Evolutionary conservation across 2,329 filamentous ascomycete genomes (phyloP), one percentile per base, ranked within the genome.

Genomic region (Madurella mycetomatis): DNA sequence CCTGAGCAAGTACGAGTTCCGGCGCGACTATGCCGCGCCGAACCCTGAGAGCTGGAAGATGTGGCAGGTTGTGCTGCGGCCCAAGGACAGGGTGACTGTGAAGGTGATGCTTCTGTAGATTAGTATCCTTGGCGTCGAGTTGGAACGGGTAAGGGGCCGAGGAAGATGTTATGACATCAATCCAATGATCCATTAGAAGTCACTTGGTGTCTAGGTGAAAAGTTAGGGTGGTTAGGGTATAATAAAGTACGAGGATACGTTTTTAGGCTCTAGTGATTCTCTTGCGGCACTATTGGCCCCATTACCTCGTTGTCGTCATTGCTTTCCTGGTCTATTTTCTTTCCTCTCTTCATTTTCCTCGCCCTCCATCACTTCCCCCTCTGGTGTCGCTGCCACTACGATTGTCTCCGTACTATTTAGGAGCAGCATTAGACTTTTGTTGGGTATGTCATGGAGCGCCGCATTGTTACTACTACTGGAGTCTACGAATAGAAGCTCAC

Each of bases 1-100:
- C 46, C 58, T 70, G 34, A 68, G 64, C 58, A 63, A 64, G 64
- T 70, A 60, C 56, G 64, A 69, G 54, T 68, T 70, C 55, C 50
- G 60, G 58, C 67, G 67, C 15, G 72, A 76, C 54, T 55, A 61
- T 32, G 60, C 57, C 30, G 65, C 69, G 7, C 64, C 66, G 4
- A 69, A 76, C 58, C 74, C 74, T 9, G 74, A 76, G 63, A 65
- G 69, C 13, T 69, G 72, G 67, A 77, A 77, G 67, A 76, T 76
- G 74, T 76, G 74, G 74, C 67, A 73, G 37, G 59, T 76, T 43
- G 74, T 76, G 15, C 58, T 77, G 61, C 64, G 74, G 51, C 74
- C 74, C 2, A 72, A 69, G 64, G 70, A 75, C 56, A 74, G 74
- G 25, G 67, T 74, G 13, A 67, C 64, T 1, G 66, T 76, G 49